Evolutionary conservation across 306 rosid species (phyloP).

Genomic region (Dalbergia cultrata): DNA sequence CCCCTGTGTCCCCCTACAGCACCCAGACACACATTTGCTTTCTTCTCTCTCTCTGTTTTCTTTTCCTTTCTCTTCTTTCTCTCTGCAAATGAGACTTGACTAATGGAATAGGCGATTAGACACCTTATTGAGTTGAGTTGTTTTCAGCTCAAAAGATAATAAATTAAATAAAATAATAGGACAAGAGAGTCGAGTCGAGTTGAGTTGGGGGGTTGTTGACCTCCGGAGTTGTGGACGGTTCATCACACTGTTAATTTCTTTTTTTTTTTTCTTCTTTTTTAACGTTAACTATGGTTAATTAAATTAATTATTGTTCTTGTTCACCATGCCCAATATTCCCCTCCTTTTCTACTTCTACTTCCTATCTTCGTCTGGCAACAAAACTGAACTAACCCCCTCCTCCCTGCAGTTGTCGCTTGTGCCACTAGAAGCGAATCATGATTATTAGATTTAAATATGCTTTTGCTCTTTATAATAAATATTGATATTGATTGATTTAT

Average conservation of each 20-base stretch:
- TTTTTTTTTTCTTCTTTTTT: not conserved
- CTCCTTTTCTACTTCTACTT: too few relatives aligned
- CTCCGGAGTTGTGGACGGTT: not conserved
- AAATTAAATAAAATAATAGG: not conserved
- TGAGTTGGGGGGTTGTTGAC: slow-evolving; percentile 46
- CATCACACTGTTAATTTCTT: not conserved
- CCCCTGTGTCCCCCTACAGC: not conserved
- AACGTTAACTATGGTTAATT: slow-evolving; percentile 33
- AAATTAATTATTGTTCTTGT: not conserved
- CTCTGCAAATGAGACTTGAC: slow-evolving; percentile 45
- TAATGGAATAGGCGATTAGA: slow-evolving; percentile 23
- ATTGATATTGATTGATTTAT: too few relatives aligned
- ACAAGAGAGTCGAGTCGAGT: not conserved
- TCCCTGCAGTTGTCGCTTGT: not conserved
- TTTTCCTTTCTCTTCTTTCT: not conserved
- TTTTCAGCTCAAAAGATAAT: not conserved
- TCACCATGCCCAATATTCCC: not conserved
- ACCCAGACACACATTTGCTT: slow-evolving; percentile 33
- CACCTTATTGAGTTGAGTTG: slow-evolving; percentile 22
- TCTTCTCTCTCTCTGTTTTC: not conserved
- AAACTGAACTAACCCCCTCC: not conserved
- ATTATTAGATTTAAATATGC: not conserved
- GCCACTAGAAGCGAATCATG: not conserved
- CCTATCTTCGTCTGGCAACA: not conserved
- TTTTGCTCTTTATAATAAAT: too few relatives aligned